These are phyloP conservation scores for Coriolopsis trogii DNA, from an alignment of 1,284 basidiomycete genomes.

Conservation along the genomic window DNA sequence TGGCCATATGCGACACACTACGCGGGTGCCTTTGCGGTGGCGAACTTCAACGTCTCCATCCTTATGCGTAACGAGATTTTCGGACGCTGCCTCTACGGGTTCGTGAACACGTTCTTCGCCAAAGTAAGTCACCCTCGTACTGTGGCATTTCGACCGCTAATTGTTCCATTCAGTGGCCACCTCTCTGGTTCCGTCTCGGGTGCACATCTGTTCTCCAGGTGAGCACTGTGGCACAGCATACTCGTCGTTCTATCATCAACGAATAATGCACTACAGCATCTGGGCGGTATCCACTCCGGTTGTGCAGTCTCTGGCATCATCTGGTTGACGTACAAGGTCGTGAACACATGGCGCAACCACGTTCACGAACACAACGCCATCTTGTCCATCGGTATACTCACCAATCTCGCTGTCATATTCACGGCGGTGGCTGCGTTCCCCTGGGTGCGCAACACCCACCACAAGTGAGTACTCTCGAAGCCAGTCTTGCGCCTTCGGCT, in stretches of 20 bases:
- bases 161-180: conserved; percentile 55
- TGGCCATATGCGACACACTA: conserved; percentile 64
- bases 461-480: conserved; percentile 56
- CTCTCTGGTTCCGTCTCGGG: conserved; percentile 67
- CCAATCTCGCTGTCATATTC: conserved; percentile 56
- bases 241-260: background rate
- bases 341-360: conserved; percentile 52
- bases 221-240: background rate
- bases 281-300: conserved; percentile 77
- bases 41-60: conserved; percentile 54
- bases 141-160: conserved; percentile 10
- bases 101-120: conserved; percentile 57
- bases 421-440: conserved; percentile 66
- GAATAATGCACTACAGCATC: conserved; percentile 46
- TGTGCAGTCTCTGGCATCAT: conserved; percentile 68
- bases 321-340: conserved; percentile 67
- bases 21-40: conserved; percentile 62
- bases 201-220: conserved; percentile 74
- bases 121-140: conserved; percentile 48
- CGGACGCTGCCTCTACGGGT: conserved; percentile 51
- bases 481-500: background rate
- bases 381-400: conserved; percentile 59
- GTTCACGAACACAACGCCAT: conserved; percentile 54
- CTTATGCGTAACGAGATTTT: conserved; percentile 63
- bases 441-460: conserved; percentile 74